Evolutionary conservation across 768 basidiomycete species (phyloP).

Genomic region (Suillus brevipes): DNA sequence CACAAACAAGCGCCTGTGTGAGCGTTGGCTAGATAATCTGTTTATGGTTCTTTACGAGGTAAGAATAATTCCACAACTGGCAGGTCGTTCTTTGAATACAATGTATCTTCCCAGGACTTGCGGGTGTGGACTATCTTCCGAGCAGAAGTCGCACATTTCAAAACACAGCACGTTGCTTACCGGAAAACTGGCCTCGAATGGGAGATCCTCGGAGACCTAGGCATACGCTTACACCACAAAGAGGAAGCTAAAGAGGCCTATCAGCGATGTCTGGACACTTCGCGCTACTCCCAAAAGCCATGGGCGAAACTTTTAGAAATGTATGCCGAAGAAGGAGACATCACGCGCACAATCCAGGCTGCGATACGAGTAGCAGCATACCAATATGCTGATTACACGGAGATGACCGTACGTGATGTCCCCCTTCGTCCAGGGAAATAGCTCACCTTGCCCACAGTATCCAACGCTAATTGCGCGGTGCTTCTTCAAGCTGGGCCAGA

Average conservation of each 20-base stretch:
- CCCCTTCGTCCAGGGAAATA: background rate
- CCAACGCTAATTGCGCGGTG: conserved; percentile 88
- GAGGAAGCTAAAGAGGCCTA: conserved; percentile 99
- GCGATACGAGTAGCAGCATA: conserved; percentile 93
- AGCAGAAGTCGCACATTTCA: conserved; percentile 98
- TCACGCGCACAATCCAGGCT: conserved; percentile 86
- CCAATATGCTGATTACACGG: conserved; percentile 85
- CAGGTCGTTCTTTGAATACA: background rate
- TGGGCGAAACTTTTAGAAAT: conserved; percentile 93
- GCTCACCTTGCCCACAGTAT: conserved; percentile 50
- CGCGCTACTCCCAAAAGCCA: conserved; percentile 86
- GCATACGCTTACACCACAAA: conserved; percentile 90
- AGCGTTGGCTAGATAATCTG: conserved; percentile 95
- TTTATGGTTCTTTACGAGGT: conserved; percentile 99
- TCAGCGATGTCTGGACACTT: conserved; percentile 87
- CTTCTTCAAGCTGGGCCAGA: conserved; percentile 91
- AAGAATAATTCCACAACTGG: conserved; percentile 15
- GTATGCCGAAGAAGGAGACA: conserved; percentile 96
- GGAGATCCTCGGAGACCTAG: conserved; percentile 97
- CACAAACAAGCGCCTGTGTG: conserved; percentile 94
- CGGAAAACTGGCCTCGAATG: conserved; percentile 96
- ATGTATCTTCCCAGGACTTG: conserved; percentile 62
- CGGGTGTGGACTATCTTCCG: conserved; percentile 99
- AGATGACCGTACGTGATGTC: conserved; percentile 71
- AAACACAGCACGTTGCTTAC: conserved; percentile 97